phyloP scores from a whole-genome alignment of 257 asterid genomes.

The Jasminum sambac region DNA sequence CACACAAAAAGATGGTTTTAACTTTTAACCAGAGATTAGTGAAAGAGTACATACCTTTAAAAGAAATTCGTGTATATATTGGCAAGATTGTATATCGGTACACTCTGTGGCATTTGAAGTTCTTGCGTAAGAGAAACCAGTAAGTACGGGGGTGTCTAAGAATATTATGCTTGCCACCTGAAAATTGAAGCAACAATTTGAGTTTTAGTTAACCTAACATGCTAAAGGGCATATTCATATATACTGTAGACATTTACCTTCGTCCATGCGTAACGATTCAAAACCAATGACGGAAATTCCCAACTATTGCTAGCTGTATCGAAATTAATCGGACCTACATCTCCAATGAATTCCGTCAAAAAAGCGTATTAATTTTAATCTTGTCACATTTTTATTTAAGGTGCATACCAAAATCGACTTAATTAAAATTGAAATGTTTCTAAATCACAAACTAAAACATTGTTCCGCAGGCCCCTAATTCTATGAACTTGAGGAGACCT shows the following conservation, averaged over 20 bases:
- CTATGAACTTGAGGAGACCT: too few relatives aligned
- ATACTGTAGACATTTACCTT: constrained; percentile 23
- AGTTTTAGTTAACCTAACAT: not conserved
- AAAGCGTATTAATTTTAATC: too few relatives aligned
- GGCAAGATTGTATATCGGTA: constrained; percentile 29
- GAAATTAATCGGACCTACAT: constrained; percentile 33
- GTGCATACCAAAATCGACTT: too few relatives aligned
- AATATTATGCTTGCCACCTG: constrained; percentile 41
- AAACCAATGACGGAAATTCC: constrained; percentile 34
- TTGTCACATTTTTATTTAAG: too few relatives aligned
- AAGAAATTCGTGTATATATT: constrained; percentile 34
- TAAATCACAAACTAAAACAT: too few relatives aligned
- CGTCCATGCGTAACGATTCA: constrained; percentile 36
- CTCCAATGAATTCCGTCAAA: not conserved
- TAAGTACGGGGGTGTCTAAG: constrained; percentile 40
- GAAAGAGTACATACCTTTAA: constrained; percentile 32
- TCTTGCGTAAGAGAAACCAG: constrained; percentile 46
- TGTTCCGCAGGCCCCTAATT: too few relatives aligned
- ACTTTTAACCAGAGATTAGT: not conserved
- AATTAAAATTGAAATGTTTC: too few relatives aligned
- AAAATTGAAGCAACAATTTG: not conserved
- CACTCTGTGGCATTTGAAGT: constrained; percentile 29
- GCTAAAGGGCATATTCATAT: not conserved
- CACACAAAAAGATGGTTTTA: not conserved
- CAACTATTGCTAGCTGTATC: constrained; percentile 27